Evolutionary conservation across 1,284 basidiomycete genomes (phyloP).

Genomic region (Ustilago esculenta): DNA sequence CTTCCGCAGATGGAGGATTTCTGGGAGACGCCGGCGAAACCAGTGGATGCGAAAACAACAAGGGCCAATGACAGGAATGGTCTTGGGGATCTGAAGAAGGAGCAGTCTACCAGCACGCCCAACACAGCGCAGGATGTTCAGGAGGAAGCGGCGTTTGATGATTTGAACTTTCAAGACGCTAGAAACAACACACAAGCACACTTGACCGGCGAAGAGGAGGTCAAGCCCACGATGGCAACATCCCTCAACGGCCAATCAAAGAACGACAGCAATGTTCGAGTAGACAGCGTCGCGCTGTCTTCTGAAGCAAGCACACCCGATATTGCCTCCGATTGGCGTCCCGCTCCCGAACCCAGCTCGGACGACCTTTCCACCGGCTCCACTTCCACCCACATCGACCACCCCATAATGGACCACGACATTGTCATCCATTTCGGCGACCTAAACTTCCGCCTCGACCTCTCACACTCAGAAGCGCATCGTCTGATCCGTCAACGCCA

Average conservation of each 20-base stretch:
- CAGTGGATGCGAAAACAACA: constrained; percentile 75
- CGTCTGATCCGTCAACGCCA: constrained; percentile 31
- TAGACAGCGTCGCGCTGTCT: too few species aligned
- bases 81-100: not conserved
- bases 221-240: too few species aligned
- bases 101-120: constrained; percentile 7
- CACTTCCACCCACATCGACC: constrained; percentile 6
- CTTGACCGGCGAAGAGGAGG: too few species aligned
- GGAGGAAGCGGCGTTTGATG: not conserved
- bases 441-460: constrained; percentile 89
- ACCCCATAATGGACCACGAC: constrained; percentile 38
- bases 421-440: constrained; percentile 91
- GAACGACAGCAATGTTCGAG: too few species aligned
- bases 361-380: not conserved
- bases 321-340: not conserved
- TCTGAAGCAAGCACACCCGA: too few species aligned
- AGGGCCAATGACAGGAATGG: not conserved
- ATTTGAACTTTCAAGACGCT: not conserved
- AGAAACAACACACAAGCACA: too few species aligned
- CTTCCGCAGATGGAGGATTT: constrained; percentile 4
- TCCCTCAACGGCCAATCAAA: too few species aligned
- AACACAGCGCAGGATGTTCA: constrained; percentile 12
- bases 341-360: not conserved
- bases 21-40: constrained; percentile 78
- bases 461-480: constrained; percentile 84